Percentiles rank a stretch among this genome's conserved stretches.
These are phyloP conservation scores for Cyathus striatus DNA, from an alignment of 768 basidiomycete species.

Conservation along the genomic window DNA sequence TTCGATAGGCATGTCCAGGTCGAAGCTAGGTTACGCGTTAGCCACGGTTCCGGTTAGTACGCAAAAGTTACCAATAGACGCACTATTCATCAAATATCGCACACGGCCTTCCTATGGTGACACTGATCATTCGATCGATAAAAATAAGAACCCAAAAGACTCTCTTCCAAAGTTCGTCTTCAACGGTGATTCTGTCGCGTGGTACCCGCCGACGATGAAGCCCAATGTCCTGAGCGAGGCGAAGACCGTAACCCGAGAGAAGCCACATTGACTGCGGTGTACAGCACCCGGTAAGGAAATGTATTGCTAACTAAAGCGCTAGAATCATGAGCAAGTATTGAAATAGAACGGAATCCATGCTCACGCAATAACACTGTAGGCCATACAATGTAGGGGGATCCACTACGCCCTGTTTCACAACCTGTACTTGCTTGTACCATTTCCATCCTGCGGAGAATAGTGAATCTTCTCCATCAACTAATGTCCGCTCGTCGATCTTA, in stretches of 20 bases:
- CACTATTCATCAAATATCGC: constrained; percentile 71
- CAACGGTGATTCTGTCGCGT: constrained; percentile 26
- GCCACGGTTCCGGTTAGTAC: neutral
- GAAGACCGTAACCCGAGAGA: constrained; percentile 55
- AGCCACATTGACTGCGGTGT: constrained; percentile 55
- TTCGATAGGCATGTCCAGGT: constrained; percentile 53
- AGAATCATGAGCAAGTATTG: neutral
- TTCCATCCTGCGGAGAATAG: constrained; percentile 45
- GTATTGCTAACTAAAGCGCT: constrained; percentile 35
- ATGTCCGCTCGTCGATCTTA: constrained; percentile 46
- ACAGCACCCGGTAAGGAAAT: constrained; percentile 42
- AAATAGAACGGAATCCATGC: constrained; percentile 10
- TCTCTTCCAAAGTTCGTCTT: constrained; percentile 67
- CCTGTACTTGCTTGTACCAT: constrained; percentile 53
- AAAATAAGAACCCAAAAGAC: constrained; percentile 48
- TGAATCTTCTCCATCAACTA: constrained; percentile 23
- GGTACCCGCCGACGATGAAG: constrained; percentile 41
- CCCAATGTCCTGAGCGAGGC: constrained; percentile 66
- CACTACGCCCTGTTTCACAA: constrained; percentile 50
- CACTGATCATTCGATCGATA: constrained; percentile 37
- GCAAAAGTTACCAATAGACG: constrained; percentile 12
- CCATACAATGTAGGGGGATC: constrained; percentile 59
- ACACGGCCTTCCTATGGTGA: constrained; percentile 55
- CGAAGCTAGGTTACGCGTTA: constrained; percentile 38
- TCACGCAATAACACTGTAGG: constrained; percentile 53